phyloP scores from a whole-genome alignment of 495 filamentous ascomycete genomes.

The Wilcoxina mikolae region DNA sequence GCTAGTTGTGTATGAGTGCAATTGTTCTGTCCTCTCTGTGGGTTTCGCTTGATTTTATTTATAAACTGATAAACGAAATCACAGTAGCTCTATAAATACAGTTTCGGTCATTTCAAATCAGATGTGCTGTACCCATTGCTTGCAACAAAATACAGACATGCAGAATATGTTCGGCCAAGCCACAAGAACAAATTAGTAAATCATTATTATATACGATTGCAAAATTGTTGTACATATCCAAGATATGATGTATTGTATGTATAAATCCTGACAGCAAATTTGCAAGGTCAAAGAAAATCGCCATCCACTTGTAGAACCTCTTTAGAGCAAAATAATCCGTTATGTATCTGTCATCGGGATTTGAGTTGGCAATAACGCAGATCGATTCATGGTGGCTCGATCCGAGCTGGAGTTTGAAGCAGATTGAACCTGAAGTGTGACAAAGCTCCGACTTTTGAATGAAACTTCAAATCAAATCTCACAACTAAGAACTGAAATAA shows the following conservation, averaged over 20 bases:
- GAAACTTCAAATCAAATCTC: too few relatives aligned
- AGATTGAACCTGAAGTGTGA: too few relatives aligned
- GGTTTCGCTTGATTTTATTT: constrained; percentile 8
- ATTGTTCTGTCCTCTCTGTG: neutral
- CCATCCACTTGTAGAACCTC: neutral
- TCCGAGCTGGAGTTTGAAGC: too few relatives aligned
- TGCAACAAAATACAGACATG: constrained; percentile 13
- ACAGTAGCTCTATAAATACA: constrained; percentile 27
- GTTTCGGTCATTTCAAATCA: constrained; percentile 27
- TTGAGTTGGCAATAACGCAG: too few relatives aligned
- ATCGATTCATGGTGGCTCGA: too few relatives aligned
- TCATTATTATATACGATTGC: constrained; percentile 24
- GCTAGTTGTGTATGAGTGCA: neutral
- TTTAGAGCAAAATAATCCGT: neutral
- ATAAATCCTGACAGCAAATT: neutral
- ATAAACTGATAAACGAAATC: constrained; percentile 28
- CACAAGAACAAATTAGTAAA: constrained; percentile 27
- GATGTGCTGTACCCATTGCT: neutral
- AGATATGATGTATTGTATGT: neutral
- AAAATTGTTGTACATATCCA: neutral
- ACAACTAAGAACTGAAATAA: too few relatives aligned
- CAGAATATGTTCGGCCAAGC: constrained; percentile 11
- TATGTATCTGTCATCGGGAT: neutral
- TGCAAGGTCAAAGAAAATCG: neutral
- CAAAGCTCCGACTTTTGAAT: too few relatives aligned